Percentiles rank a stretch among this genome's conserved stretches.
Conservation (phyloP, 2,329 filamentous ascomycete species). For the Fulvia fulva region DNA sequence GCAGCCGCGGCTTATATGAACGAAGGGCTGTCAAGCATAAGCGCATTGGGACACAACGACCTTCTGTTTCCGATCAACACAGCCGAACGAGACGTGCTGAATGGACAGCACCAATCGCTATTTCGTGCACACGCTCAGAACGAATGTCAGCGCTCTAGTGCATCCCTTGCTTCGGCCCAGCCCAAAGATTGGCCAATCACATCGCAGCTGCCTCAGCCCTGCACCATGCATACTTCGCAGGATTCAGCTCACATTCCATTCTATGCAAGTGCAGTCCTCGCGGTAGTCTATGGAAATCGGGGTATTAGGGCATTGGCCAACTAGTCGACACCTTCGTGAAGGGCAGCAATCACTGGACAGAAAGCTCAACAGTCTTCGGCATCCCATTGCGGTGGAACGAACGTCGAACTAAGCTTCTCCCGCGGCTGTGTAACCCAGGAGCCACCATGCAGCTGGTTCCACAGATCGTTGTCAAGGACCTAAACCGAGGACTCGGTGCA, state of each 20-base stretch:
- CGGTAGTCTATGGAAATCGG: too few relatives aligned
- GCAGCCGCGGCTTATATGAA: background rate
- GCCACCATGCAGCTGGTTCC: slow-evolving; percentile 1
- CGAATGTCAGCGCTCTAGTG: background rate
- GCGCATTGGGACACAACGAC: background rate
- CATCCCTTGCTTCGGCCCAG: background rate
- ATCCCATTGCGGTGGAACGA: background rate
- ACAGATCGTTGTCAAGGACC: background rate
- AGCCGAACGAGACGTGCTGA: background rate
- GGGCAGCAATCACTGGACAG: too few relatives aligned
- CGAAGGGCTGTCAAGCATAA: background rate
- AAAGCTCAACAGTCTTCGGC: background rate
- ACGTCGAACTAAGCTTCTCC: slow-evolving; percentile 4
- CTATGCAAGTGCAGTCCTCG: too few relatives aligned
- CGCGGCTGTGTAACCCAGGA: slow-evolving; percentile 3
- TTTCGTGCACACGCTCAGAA: background rate
- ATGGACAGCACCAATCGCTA: background rate
- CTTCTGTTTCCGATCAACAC: background rate
- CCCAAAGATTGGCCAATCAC: background rate
- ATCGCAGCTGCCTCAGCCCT: background rate
- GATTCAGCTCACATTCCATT: too few relatives aligned
- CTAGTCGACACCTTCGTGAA: background rate
- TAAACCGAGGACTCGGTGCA: background rate
- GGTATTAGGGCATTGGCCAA: background rate
- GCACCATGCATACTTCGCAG: background rate